These are phyloP conservation scores for Cryptosporidium xiaoi DNA, from an alignment of 169 alveolate genomes.

Conservation along the genomic window DNA sequence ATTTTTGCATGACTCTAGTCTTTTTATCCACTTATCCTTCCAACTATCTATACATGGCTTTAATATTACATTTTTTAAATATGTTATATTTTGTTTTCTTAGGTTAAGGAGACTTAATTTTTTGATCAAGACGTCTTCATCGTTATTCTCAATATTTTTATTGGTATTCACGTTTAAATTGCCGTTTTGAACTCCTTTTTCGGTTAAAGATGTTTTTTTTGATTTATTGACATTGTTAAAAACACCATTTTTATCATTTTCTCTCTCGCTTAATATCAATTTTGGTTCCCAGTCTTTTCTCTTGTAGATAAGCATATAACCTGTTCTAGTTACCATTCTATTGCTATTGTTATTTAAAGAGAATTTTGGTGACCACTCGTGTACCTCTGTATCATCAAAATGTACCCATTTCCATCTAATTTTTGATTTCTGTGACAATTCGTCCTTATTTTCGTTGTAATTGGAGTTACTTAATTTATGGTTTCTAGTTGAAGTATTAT, in stretches of 20 bases:
- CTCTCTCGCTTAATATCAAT: not conserved
- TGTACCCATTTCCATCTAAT: conserved; percentile 72
- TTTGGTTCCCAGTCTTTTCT: conserved; percentile 65
- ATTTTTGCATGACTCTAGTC: conserved; percentile 23
- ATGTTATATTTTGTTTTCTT: conserved; percentile 50
- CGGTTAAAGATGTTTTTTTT: not conserved
- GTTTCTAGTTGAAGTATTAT: not conserved
- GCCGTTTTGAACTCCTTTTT: not conserved
- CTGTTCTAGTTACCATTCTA: conserved; percentile 64
- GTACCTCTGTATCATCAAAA: conserved; percentile 65
- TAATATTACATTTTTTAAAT: conserved; percentile 24
- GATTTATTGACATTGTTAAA: not conserved
- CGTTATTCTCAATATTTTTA: not conserved
- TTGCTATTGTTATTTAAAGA: conserved; percentile 20
- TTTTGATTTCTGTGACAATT: not conserved
- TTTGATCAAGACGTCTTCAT: conserved; percentile 9
- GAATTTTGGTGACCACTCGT: conserved; percentile 66
- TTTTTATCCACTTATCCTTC: conserved; percentile 52
- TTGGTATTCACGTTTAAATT: not conserved
- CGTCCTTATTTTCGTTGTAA: not conserved
- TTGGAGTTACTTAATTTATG: not conserved
- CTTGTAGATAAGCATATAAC: conserved; percentile 68
- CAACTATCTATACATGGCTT: conserved; percentile 55
- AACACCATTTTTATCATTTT: not conserved
- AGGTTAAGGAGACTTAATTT: conserved; percentile 26